Base-by-base conservation (phyloP, 306 rosid species). In the Vigna trinervia region DNA sequence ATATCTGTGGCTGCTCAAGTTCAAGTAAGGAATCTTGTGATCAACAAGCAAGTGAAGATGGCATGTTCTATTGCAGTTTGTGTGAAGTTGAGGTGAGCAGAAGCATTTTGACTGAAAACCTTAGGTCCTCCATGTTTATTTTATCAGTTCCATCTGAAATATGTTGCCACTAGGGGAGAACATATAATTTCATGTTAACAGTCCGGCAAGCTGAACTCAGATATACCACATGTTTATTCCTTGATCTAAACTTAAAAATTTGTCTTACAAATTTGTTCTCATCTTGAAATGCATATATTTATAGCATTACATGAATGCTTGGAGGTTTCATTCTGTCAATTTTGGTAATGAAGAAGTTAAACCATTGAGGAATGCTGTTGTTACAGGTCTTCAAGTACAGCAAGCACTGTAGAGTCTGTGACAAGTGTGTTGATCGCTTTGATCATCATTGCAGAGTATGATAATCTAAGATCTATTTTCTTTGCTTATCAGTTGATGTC, bases 361-460 rank as follows among this genome's bases (percentile, higher is more conserved):
- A 67, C 64, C 22, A 75, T 58, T 78, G 32, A 38, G 50, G 76
- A 54, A 57, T 72, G 11, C 58, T 78, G 36, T 52, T 65, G 69
- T 63, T 79, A 82, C 90, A 95, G 99, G 99, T 95, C 75, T 95
- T 88, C 91, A 92, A 95, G 85, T 92, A 91, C 82, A 92, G 99
- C 86, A 95, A 95, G 84, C 99, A 95, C 77, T 95, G 99, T 79
- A 76, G 99, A 82, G 97, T 95, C 80, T 95, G 99, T 75, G 99
- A 95, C 80, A 95, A 95, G 81, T 95, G 99, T 59, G 97, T 95
- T 41, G 97, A 95, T 77, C 78, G 80, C 46, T 95, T 95, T 78
- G 99, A 95, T 86, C 99, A 95, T 89, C 99, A 95, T 77, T 95
- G 99, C 97, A 82, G 97, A 86, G 99, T 95, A 95, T 51, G 81